Evolutionary conservation across 2,329 filamentous ascomycete genomes (phyloP), one percentile per base, ranked within the genome.

Genomic region (Hypomyces rosellus): DNA sequence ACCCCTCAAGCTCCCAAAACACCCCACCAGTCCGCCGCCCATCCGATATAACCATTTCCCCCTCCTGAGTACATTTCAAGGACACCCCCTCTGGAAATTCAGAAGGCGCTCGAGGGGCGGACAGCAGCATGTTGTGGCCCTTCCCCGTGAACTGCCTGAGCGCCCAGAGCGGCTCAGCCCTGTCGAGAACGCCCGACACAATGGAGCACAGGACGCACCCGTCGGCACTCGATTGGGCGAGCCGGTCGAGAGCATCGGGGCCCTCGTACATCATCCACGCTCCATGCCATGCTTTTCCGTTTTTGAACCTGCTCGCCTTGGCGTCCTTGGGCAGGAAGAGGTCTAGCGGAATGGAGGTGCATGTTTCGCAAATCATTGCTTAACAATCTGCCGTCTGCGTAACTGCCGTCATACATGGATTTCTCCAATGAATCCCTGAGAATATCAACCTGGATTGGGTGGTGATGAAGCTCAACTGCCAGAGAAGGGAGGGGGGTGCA

Each of bases 301-400:
- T 25, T 34, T 45, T 45, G 42, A 45, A 45, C 25, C 42, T 45
- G 14, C 18, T 45, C 13, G 42, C 42, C 16, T 45, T 45, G 42
- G 42, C 42, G 13, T 34, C 7, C 25, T 30, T 20, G 8, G 42
- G 42, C 3, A 45, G 22, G 25, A 45, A 45, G 22, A 45, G 42
- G 42, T 45, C 42, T 5, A 45, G 42, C 6, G 42, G 42, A 11
- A 45, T 34, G 22, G 42, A 20, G 5, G n/a, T 13, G 30, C 42
- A 45, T 14, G 42, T 25, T 3, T 16, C 4, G 42, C 42, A 45
- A 34, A 45, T 45, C 42, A 45, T 45, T 9, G 13, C 42, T 16
- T 7, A 11, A 30, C 3, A 30, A 30, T 30, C 25, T 30, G n/a
- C 25, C 8, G 25, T 11, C 6, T 30, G 25, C 6, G 36, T 45